Conservation (phyloP, 208 protist species). For the Leishmania tropica region DNA sequence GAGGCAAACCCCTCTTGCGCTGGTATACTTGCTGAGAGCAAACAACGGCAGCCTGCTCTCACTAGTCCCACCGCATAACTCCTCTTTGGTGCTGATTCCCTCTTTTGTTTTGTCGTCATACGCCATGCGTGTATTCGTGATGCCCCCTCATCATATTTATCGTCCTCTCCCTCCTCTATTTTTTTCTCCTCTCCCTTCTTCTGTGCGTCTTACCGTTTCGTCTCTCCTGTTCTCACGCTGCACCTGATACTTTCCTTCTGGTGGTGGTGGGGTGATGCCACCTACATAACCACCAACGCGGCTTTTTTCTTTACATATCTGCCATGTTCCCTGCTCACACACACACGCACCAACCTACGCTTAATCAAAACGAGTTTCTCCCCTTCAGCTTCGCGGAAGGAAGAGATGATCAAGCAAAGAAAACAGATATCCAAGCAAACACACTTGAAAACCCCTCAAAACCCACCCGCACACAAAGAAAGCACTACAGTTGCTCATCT, state of each 20-base stretch:
- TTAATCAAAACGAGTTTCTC: background rate
- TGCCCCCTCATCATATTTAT: background rate
- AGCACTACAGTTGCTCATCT: background rate
- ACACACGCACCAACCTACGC: background rate
- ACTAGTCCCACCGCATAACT: background rate
- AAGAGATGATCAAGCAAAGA: background rate
- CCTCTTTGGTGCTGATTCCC: background rate
- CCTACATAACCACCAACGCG: background rate
- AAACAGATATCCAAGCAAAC: background rate
- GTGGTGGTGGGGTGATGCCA: background rate
- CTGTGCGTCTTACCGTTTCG: background rate
- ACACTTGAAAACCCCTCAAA: background rate
- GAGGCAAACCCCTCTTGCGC: background rate
- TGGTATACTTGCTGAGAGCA: background rate
- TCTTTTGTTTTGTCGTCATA: background rate
- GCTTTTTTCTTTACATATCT: constrained; percentile 17
- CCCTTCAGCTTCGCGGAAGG: background rate
- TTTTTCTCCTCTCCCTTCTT: background rate
- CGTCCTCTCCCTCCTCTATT: background rate
- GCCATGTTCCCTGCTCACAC: constrained; percentile 4
- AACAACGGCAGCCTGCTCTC: background rate
- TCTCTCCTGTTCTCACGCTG: background rate
- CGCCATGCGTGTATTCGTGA: background rate
- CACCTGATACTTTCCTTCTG: background rate
- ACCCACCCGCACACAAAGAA: background rate